Evolutionary conservation across 805 yeast genomes (phyloP).

Genomic region (Ogataea nitratoaversa): DNA sequence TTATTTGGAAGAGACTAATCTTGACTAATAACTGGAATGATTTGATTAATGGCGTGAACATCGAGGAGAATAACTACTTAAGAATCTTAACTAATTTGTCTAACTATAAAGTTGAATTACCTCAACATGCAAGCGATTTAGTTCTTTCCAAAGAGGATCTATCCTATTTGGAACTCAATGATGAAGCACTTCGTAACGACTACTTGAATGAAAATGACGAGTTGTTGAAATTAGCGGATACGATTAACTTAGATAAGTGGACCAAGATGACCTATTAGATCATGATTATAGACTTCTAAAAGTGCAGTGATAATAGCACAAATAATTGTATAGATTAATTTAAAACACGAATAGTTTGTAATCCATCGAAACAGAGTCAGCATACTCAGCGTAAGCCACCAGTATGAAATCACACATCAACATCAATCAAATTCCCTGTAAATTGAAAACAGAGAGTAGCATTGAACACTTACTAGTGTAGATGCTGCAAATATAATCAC

Average conservation of each 20-base stretch:
- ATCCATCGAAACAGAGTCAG: no score
- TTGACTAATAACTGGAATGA: slow-evolving; percentile 48
- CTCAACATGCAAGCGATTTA: slow-evolving; percentile 10
- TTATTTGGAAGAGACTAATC: slow-evolving; percentile 60
- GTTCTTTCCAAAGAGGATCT: slow-evolving; percentile 13
- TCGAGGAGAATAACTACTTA: slow-evolving; percentile 14
- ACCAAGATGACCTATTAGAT: slow-evolving; percentile 15
- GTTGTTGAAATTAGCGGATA: slow-evolving; percentile 13
- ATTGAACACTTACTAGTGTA: no score
- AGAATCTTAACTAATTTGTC: slow-evolving; percentile 11
- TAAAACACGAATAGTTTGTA: no score
- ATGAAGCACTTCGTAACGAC: slow-evolving; percentile 5
- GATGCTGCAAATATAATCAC: no score
- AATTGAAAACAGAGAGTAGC: no score
- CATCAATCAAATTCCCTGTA: no score
- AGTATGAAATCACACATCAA: no score
- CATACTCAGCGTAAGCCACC: no score
- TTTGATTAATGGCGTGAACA: slow-evolving; percentile 19
- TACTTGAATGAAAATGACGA: slow-evolving; percentile 12
- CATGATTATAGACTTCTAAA: not conserved
- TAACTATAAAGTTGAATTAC: slow-evolving; percentile 7
- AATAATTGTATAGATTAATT: no score
- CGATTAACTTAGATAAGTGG: slow-evolving; percentile 26
- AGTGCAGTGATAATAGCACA: no score
- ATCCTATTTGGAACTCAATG: slow-evolving; percentile 4